Base-by-base conservation (phyloP, 202 grass and related monocot species). In the Schoenoplectus tabernaemontani region DNA sequence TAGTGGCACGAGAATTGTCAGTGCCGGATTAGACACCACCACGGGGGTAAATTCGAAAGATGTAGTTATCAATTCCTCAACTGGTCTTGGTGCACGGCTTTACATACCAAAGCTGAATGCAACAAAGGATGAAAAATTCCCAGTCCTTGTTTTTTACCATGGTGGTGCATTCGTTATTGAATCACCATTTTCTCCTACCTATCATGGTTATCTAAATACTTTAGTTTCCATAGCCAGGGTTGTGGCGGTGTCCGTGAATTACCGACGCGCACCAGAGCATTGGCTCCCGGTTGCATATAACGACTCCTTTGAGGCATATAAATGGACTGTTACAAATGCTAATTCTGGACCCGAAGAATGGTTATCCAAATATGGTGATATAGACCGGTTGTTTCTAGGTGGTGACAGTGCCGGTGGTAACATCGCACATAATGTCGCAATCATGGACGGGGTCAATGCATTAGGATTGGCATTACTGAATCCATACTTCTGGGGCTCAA, bases 1-100 rank as follows among this genome's bases (percentile, higher is more conserved):
- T 47, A 58, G 81, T 16, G 82, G 92, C 57, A 88, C 83, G 0
- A 51, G 64, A 44, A 74, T 78, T 2, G 86, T 92, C 80, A 62
- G 75, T 10, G 82, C 93, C 15, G 87, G 89, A 58, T 37, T 86
- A 41, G 92, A 96, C 47, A 59, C 15, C 12, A 61, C 58, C 75
- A 87, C 93, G 1, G 89, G 87, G 2, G 92, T 92, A 9, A 76
- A 63, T 16, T 96, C 90, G 59, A 97, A 97, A 81, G 94, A 97
- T 83, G 87, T 97, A 78, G 57, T 88, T 57, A 88, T 97, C 80
- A 85, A 96, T 89, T 57, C 19, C 5, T 44, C 0, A 0, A 89
- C 84, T 9, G 82, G 86, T 7, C 77, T 96, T 8, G 16, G 82
- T 15, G 90, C 90, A 3, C 83, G 93, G 51, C 77, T 96, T 78